phyloP scores from a whole-genome alignment of 768 basidiomycete species.

The Hygrophorus russula region DNA sequence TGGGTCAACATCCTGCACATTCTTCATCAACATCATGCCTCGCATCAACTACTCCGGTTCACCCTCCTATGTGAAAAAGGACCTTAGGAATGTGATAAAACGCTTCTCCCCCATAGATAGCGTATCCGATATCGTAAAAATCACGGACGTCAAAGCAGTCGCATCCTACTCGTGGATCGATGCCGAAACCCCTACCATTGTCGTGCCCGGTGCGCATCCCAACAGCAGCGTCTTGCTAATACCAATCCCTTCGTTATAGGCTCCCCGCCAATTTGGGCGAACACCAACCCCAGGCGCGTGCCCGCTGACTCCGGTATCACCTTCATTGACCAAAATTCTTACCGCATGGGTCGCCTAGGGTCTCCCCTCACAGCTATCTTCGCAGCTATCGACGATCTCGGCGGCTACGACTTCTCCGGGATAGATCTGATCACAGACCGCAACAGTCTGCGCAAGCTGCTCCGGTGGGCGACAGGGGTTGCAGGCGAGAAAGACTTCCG shows the following conservation, averaged over 20 bases:
- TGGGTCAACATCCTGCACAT: too few relatives aligned
- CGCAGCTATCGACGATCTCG: conserved; percentile 28
- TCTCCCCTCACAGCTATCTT: conserved; percentile 35
- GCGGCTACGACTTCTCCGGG: conserved; percentile 22
- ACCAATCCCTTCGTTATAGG: conserved; percentile 17
- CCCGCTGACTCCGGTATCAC: conserved; percentile 23
- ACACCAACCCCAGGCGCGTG: conserved; percentile 20
- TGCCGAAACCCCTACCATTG: conserved; percentile 32
- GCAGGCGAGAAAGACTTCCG: conserved; percentile 25
- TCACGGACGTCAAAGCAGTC: conserved; percentile 23
- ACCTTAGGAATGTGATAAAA: too few relatives aligned
- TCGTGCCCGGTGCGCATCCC: conserved; percentile 26
- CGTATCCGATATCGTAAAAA: conserved; percentile 14
- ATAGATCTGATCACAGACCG: conserved; percentile 42
- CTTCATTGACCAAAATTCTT: conserved; percentile 32
- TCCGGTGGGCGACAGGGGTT: conserved; percentile 28
- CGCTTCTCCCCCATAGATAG: background rate
- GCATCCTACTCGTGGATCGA: conserved; percentile 46
- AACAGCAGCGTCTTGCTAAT: background rate
- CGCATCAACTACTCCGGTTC: too few relatives aligned
- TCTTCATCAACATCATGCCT: too few relatives aligned
- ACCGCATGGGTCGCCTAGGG: conserved; percentile 16
- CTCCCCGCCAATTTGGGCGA: conserved; percentile 39
- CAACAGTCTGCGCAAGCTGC: conserved; percentile 41
- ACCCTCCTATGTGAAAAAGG: too few relatives aligned